Percentiles rank a stretch among this genome's conserved stretches.
phyloP scores from a whole-genome alignment of 306 rosid genomes.

The Rosa chinensis region DNA sequence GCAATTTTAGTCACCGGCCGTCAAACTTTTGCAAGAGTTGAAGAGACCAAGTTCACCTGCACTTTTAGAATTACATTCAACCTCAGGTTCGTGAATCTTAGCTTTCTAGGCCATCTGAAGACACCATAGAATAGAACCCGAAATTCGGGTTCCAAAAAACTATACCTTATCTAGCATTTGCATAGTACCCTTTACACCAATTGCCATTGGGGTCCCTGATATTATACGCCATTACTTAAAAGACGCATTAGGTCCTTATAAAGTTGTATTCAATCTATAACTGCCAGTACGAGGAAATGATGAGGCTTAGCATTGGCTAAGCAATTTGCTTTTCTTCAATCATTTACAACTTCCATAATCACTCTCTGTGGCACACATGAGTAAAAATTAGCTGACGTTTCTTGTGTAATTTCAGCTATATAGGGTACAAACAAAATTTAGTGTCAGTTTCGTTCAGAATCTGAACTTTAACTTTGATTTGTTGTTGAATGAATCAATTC shows the following conservation, averaged over 20 bases:
- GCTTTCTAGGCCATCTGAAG: neutral
- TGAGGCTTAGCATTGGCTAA: neutral
- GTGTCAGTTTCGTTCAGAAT: neutral
- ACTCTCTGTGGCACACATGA: neutral
- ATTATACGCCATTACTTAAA: neutral
- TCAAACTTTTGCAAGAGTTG: neutral
- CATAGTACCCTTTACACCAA: neutral
- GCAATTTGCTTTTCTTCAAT: neutral
- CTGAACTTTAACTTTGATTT: conserved; percentile 3
- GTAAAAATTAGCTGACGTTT: neutral
- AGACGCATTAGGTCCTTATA: neutral
- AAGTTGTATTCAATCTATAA: neutral
- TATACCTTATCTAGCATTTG: neutral
- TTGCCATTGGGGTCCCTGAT: neutral
- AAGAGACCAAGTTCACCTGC: neutral
- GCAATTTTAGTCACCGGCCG: neutral
- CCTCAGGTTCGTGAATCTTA: neutral
- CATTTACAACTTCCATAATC: neutral
- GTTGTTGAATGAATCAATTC: neutral
- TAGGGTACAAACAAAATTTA: neutral
- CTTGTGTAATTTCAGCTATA: neutral
- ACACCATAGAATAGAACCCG: neutral
- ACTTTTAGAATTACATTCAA: neutral
- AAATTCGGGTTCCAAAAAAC: neutral
- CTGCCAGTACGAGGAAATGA: neutral